Percentiles rank a stretch among this genome's conserved stretches.
These are phyloP conservation scores for Naganishia sp. DNA, from an alignment of 1,284 basidiomycete genomes.

Conservation along the genomic window DNA sequence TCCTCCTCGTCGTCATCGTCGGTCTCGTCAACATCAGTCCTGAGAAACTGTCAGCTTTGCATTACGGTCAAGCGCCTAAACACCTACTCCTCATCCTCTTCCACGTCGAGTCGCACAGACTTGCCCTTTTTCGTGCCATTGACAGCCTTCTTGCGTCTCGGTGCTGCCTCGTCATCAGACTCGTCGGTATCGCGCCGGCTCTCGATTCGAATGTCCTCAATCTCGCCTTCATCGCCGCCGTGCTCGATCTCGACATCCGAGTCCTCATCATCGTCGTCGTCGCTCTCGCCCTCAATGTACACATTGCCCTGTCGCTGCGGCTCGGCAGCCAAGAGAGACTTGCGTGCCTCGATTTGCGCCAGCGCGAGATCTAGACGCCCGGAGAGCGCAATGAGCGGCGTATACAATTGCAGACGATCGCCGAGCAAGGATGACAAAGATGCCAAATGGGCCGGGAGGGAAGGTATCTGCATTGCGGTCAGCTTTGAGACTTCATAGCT, in stretches of 20 bases:
- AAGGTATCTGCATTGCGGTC: conserved; percentile 41
- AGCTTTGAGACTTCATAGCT: conserved; percentile 1
- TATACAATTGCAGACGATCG: conserved; percentile 76
- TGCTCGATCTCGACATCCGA: conserved; percentile 31
- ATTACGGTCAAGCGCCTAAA: background rate
- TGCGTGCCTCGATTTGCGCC: conserved; percentile 81
- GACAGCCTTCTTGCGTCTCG: conserved; percentile 15
- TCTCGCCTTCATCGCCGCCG: conserved; percentile 32
- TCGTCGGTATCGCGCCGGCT: conserved; percentile 36
- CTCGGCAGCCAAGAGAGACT: conserved; percentile 28
- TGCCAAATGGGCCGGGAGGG: conserved; percentile 64
- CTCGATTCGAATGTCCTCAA: conserved; percentile 39
- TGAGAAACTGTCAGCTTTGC: background rate
- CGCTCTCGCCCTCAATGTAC: conserved; percentile 36
- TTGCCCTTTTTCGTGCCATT: conserved; percentile 31
- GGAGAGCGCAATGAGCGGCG: conserved; percentile 78
- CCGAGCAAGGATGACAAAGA: conserved; percentile 80
- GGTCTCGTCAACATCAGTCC: conserved; percentile 30
- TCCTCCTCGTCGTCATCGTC: conserved; percentile 33
- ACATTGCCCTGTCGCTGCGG: conserved; percentile 29
- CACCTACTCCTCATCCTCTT: conserved; percentile 30
- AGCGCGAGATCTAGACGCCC: conserved; percentile 91
- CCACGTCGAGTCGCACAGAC: conserved; percentile 12
- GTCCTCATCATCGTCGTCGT: conserved; percentile 33
- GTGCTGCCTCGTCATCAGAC: conserved; percentile 25